Conservation (phyloP, 495 filamentous ascomycete genomes). For the Cenococcum geophilum region DNA sequence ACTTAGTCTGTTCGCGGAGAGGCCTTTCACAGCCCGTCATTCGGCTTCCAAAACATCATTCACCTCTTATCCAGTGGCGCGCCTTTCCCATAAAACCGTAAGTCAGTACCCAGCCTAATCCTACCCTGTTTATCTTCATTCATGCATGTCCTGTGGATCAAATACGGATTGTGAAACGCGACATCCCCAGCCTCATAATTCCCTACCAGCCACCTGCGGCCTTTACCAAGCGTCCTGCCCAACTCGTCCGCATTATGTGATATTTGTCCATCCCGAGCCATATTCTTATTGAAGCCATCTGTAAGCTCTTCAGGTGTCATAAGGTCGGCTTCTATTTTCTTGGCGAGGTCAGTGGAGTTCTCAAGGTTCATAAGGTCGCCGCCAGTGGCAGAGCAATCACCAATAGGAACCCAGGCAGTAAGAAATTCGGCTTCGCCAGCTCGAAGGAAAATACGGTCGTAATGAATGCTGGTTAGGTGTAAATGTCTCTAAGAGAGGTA, state of each 20-base stretch:
- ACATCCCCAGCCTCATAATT: constrained; percentile 58
- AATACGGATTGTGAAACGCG: constrained; percentile 53
- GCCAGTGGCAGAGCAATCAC: constrained; percentile 24
- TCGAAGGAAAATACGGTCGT: constrained; percentile 31
- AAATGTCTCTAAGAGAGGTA: no score
- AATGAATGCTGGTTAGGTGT: constrained; percentile 32
- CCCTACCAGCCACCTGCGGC: constrained; percentile 50
- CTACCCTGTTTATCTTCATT: constrained; percentile 52
- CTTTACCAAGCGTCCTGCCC: constrained; percentile 24
- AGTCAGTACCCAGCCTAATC: constrained; percentile 53
- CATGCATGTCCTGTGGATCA: constrained; percentile 51
- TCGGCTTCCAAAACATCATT: constrained; percentile 10
- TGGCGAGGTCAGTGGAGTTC: constrained; percentile 19
- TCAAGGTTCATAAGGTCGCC: constrained; percentile 30
- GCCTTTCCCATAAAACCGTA: constrained; percentile 44
- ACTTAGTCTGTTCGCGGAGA: background rate
- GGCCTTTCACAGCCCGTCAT: constrained; percentile 9
- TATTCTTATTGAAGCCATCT: constrained; percentile 29
- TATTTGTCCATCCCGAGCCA: constrained; percentile 27
- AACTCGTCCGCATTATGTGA: constrained; percentile 23
- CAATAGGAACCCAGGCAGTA: constrained; percentile 34
- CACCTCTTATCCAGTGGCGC: constrained; percentile 11
- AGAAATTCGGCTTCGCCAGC: constrained; percentile 29
- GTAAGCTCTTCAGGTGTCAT: constrained; percentile 25
- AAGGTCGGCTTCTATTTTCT: constrained; percentile 29